phyloP scores from a whole-genome alignment of 441 rosid species.

The Arabidopsis lyrata region DNA sequence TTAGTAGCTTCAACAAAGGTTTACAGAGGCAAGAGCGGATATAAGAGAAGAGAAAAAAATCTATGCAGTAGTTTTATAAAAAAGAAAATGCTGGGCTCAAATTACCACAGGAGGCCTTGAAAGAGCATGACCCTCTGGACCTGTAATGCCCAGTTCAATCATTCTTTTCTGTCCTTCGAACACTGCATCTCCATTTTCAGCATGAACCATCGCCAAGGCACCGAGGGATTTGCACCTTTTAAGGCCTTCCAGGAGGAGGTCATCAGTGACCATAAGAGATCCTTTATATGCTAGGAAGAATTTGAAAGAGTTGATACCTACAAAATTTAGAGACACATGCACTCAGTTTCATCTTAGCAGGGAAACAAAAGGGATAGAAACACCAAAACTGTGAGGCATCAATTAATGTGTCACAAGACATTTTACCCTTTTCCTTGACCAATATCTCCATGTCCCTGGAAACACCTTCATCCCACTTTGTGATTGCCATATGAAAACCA shows the following conservation, averaged over 20 bases:
- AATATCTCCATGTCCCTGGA: slow-evolving; percentile 85
- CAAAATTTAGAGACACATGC: slow-evolving; percentile 26
- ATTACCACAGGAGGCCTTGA: slow-evolving; percentile 94
- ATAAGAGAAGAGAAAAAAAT: background rate
- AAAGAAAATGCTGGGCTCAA: slow-evolving; percentile 7
- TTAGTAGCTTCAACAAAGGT: slow-evolving; percentile 7
- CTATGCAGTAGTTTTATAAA: background rate
- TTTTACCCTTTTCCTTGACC: slow-evolving; percentile 86
- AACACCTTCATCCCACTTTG: slow-evolving; percentile 88
- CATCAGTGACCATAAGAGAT: slow-evolving; percentile 79
- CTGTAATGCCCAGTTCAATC: slow-evolving; percentile 91
- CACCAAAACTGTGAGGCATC: slow-evolving; percentile 11
- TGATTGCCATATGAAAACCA: slow-evolving; percentile 96
- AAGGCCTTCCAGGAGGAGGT: slow-evolving; percentile 81
- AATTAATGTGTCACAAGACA: slow-evolving; percentile 5
- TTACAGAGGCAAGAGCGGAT: slow-evolving; percentile 9
- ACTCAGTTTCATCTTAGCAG: slow-evolving; percentile 17
- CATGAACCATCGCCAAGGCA: slow-evolving; percentile 98
- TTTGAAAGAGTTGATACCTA: slow-evolving; percentile 98
- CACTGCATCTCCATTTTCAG: slow-evolving; percentile 99
- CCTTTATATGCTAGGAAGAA: slow-evolving; percentile 98
- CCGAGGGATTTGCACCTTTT: slow-evolving; percentile 92
- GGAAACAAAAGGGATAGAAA: background rate
- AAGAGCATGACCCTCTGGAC: slow-evolving; percentile 98
- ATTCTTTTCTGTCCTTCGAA: slow-evolving; percentile 92